These are phyloP conservation scores for Aspergillus tubingensis DNA, from an alignment of 2,329 filamentous ascomycete genomes.

Conservation along the genomic window DNA sequence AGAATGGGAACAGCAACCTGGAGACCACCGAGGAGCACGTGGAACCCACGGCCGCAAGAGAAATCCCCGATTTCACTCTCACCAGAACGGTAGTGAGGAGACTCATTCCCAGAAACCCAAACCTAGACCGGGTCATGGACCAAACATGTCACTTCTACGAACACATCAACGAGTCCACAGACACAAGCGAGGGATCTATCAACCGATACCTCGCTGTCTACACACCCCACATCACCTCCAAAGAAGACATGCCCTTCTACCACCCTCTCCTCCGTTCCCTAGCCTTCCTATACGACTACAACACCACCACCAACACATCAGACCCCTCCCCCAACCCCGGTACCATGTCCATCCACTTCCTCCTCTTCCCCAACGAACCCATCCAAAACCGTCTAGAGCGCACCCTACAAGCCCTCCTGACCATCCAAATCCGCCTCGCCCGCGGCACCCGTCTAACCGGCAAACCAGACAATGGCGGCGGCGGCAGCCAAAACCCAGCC, in stretches of 20 bases:
- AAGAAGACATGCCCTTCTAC: slow-evolving; percentile 77
- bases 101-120: slow-evolving; percentile 78
- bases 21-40: slow-evolving; percentile 3
- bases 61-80: slow-evolving; percentile 41
- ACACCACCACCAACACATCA: slow-evolving; percentile 19
- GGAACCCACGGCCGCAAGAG: slow-evolving; percentile 23
- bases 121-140: slow-evolving; percentile 71
- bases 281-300: slow-evolving; percentile 69
- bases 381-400: slow-evolving; percentile 43
- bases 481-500: slow-evolving; percentile 72
- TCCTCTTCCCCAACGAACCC: slow-evolving; percentile 46
- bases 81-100: slow-evolving; percentile 70
- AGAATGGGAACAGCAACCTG: slow-evolving; percentile 1
- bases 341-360: slow-evolving; percentile 54
- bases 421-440: slow-evolving; percentile 41
- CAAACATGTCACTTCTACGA: slow-evolving; percentile 79
- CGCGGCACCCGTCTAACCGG: slow-evolving; percentile 23
- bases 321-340: slow-evolving; percentile 36
- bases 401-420: slow-evolving; percentile 39
- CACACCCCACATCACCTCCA: slow-evolving; percentile 67
- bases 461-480: slow-evolving; percentile 36
- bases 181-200: slow-evolving; percentile 8
- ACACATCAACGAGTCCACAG: not conserved
- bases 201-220: slow-evolving; percentile 66
- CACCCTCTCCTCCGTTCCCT: slow-evolving; percentile 76